These are phyloP conservation scores for Ilex asprella DNA, from an alignment of 257 asterid genomes.

Conservation along the genomic window DNA sequence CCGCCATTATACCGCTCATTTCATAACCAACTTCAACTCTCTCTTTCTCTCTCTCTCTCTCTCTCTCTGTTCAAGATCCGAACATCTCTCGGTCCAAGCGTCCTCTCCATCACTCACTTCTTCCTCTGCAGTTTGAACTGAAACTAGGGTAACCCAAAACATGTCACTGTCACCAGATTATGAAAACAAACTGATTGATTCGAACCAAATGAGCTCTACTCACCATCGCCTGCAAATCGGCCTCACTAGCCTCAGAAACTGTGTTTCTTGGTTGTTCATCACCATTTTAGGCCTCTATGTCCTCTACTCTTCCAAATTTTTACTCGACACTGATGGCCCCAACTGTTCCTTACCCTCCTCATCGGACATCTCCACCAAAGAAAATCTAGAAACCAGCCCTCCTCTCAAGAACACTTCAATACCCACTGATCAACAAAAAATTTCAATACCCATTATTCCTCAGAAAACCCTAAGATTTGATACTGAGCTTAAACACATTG, in stretches of 20 bases:
- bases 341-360: no score
- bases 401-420: neutral
- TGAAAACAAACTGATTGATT: no score
- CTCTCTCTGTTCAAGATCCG: constrained; percentile 10
- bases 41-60: no score
- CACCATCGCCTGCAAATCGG: neutral
- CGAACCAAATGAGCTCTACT: no score
- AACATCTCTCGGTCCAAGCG: constrained; percentile 9
- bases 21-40: no score
- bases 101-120: constrained; percentile 8
- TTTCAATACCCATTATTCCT: no score
- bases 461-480: neutral
- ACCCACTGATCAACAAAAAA: no score
- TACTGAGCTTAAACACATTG: constrained; percentile 39
- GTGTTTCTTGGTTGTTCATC: constrained; percentile 5
- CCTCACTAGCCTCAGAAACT: constrained; percentile 1
- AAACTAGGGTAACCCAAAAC: no score
- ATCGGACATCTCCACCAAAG: constrained; percentile 1
- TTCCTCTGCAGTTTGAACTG: no score
- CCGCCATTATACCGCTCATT: no score
- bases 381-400: neutral
- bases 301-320: constrained; percentile 9
- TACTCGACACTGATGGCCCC: constrained; percentile 1
- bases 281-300: constrained; percentile 5
- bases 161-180: no score